A percentile compares a stretch with the other conserved stretches of the same genome.
Conservation (phyloP, 1,284 basidiomycete species). For the Schizophyllum commune region DNA sequence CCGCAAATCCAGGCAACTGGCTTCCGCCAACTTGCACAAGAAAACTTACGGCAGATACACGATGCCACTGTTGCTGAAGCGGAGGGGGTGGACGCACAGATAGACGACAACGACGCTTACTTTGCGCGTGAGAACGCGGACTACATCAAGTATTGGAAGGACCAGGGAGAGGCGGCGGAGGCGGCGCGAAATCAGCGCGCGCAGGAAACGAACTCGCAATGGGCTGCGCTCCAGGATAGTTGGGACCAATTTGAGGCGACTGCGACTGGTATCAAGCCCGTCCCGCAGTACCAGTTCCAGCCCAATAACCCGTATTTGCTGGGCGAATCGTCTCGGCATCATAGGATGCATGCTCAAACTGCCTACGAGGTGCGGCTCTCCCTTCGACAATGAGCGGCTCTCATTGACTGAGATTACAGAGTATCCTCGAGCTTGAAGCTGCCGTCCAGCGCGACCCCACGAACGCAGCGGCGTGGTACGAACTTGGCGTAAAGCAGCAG, state of each 20-base stretch:
- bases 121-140: slow-evolving; percentile 67
- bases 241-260: slow-evolving; percentile 83
- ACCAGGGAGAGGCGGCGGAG: slow-evolving; percentile 12
- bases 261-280: slow-evolving; percentile 48
- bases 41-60: not conserved
- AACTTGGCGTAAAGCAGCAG: slow-evolving; percentile 95
- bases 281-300: slow-evolving; percentile 71
- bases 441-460: slow-evolving; percentile 74
- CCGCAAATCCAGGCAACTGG: not conserved
- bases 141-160: slow-evolving; percentile 51
- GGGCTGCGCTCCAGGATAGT: slow-evolving; percentile 59
- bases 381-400: slow-evolving; percentile 7
- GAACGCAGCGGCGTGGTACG: slow-evolving; percentile 78
- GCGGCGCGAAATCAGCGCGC: slow-evolving; percentile 9
- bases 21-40: slow-evolving; percentile 4
- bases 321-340: slow-evolving; percentile 48
- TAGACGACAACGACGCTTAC: slow-evolving; percentile 58
- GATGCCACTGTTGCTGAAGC: not conserved
- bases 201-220: slow-evolving; percentile 20
- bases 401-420: slow-evolving; percentile 35
- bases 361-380: slow-evolving; percentile 47
- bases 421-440: slow-evolving; percentile 85
- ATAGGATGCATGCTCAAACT: slow-evolving; percentile 41
- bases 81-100: slow-evolving; percentile 18
- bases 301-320: slow-evolving; percentile 74